Base-by-base conservation (phyloP, 2,329 filamentous ascomycete species). In the Ophiostoma montium region DNA sequence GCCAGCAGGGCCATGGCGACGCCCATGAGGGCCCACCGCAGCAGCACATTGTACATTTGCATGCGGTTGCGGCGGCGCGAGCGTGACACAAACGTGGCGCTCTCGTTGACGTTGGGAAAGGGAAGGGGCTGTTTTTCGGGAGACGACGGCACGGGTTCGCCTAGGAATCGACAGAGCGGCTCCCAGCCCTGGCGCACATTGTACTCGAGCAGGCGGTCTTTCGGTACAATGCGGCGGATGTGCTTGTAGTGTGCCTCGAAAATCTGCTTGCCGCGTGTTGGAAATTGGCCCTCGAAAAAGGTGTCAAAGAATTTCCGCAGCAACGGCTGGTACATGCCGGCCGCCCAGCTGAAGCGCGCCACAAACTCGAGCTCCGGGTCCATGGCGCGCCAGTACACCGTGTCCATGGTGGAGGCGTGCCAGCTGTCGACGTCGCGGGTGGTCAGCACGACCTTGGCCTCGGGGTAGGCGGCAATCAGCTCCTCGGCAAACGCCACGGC, bases 391-490 rank as follows among this genome's bases (percentile, higher is more conserved):
- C 48, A 50, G 48, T 52, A 54, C 13, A 50, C 38, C 33, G 50
- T 51, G 39, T 52, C 52, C 12, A 51, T 36, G 8, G 51, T 52
- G 46, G 64, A 66, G 35, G 55, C 50, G 54, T 64, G 60, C 69
- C 68, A 71, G n/a, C 58, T 60, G 19, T 66, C 60, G 9, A 62
- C 56, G 50, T 70, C 66, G n/a, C 62, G 57, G 7, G 62, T 58
- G 32, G 65, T 67, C 49, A 68, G 62, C 16, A 75, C 63, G 11
- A 74, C 69, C 52, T 68, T 69, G 39, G 72, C 71, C 27, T 72
- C 62, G 0, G 71, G 71, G 50, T 72, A 72, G 5, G 70, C 58
- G 16, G 63, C 62, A 48, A 73, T 59, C 35, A 74, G 56, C 51
- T 75, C 70, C 15, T 64, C 61, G 3, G 61, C 65, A 39, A 74